Conservation (phyloP, 345 rosid genomes). For the Salix exigua region DNA sequence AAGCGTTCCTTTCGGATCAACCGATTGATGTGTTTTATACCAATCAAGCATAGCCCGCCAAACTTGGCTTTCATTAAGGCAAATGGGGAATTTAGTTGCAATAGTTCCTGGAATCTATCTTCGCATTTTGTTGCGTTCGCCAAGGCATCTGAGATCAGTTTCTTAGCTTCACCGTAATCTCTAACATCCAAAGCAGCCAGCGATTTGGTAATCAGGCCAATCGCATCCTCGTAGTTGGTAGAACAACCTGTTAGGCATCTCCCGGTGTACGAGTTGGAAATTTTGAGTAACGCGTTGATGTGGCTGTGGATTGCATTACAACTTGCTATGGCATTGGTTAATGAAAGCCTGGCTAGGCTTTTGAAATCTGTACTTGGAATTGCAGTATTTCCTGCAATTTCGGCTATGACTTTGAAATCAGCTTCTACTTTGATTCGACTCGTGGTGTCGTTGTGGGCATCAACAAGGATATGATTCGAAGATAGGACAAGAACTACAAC, state of each 20-base stretch:
- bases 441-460: background rate
- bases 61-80: background rate
- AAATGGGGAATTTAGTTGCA: background rate
- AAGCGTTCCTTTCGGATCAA: background rate
- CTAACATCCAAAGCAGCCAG: no score
- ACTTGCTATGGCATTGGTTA: background rate
- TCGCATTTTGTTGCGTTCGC: no score
- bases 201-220: background rate
- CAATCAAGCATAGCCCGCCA: background rate
- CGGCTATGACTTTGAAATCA: background rate
- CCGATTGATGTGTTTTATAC: background rate
- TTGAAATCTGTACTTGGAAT: background rate
- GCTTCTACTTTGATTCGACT: background rate
- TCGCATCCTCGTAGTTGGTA: background rate
- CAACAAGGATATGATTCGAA: background rate
- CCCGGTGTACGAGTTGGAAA: no score
- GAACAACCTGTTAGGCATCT: background rate
- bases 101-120: background rate
- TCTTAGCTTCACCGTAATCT: no score
- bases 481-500: background rate
- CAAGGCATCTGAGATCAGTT: no score
- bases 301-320: background rate
- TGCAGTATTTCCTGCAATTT: background rate
- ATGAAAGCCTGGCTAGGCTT: background rate
- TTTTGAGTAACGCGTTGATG: no score